Evolutionary conservation across 257 asterid species (phyloP), one percentile per base, ranked within the genome.

Genomic region (Nicotiana benthamiana): DNA sequence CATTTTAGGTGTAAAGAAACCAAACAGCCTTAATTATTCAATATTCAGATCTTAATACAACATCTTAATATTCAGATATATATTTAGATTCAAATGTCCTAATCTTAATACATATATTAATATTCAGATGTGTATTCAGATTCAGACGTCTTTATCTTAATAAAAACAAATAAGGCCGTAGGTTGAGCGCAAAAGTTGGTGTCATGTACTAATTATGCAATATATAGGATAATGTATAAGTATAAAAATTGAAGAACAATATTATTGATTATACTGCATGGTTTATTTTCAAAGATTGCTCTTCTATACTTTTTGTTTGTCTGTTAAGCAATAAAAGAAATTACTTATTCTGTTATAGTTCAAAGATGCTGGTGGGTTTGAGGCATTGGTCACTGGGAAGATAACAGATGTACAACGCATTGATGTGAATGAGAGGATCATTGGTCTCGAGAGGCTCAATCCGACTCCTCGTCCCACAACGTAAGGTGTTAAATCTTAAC

Each of bases 401-500:
- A 82, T 88, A 63, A 92, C 95, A 4, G 90, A 84, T 75, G 56
- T 86, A 56, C 97, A 93, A 57, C 84, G 87, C 36, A 89, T 92
- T 80, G 97, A 92, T 81, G 94, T 93, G 79, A 90, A 93, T 72
- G 94, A 93, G 90, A 89, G 91, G 87, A 89, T 93, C 80, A 90
- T 90, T 70, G 77, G 86, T 80, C 94, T 93, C 0, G 97, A 93
- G 91, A 88, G 97, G 85, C 92, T 94, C 88, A 95, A 90, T 84
- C 98, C 98, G 5, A 90, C 94, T 5, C 91, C 97, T 82, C 87
- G 97, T 75, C 99, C 98, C 70, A 90, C 99, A 88, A 92, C 96
- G 98, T 95, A 91, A 89, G 88, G 86, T 85, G 84, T 84, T 84
- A 85, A 54, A 81, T 82, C 83, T 81, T 15, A 80, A 80, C 80